These are phyloP conservation scores for Harrya chromipes DNA, from an alignment of 768 basidiomycete species.

Conservation along the genomic window DNA sequence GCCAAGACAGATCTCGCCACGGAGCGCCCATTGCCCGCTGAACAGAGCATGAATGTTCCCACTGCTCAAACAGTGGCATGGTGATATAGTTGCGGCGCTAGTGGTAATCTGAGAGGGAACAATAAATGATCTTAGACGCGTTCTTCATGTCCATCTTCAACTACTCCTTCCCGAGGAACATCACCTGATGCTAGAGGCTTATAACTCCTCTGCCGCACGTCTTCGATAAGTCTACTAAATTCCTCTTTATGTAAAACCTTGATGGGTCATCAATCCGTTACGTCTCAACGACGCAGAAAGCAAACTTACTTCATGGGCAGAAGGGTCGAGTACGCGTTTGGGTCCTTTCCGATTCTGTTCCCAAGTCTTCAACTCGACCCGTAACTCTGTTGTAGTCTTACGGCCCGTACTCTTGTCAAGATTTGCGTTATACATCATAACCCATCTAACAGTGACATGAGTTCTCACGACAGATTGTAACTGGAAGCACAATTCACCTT, in stretches of 20 bases:
- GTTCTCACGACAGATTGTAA: not conserved
- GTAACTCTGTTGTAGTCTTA: constrained; percentile 45
- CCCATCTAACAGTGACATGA: constrained; percentile 48
- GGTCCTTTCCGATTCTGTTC: constrained; percentile 47
- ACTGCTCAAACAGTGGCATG: not conserved
- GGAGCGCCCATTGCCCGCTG: not conserved
- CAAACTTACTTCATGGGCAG: constrained; percentile 38
- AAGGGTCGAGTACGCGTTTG: constrained; percentile 33
- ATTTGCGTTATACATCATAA: constrained; percentile 68
- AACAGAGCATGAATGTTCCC: not conserved
- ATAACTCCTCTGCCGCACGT: constrained; percentile 35
- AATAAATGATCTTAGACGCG: constrained; percentile 3
- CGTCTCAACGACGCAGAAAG: not conserved
- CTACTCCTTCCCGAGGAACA: constrained; percentile 20
- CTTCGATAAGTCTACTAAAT: constrained; percentile 34
- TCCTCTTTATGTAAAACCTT: constrained; percentile 29
- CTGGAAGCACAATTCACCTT: constrained; percentile 36
- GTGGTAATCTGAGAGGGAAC: not conserved
- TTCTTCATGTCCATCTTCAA: constrained; percentile 38
- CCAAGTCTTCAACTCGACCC: constrained; percentile 54
- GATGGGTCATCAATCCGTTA: not conserved
- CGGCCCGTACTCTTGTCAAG: constrained; percentile 54
- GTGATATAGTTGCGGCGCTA: not conserved
- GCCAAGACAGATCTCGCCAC: constrained; percentile 8
- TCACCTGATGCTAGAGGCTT: constrained; percentile 12